Base-by-base conservation (phyloP, 768 basidiomycete genomes). In the Podaxis sp. region DNA sequence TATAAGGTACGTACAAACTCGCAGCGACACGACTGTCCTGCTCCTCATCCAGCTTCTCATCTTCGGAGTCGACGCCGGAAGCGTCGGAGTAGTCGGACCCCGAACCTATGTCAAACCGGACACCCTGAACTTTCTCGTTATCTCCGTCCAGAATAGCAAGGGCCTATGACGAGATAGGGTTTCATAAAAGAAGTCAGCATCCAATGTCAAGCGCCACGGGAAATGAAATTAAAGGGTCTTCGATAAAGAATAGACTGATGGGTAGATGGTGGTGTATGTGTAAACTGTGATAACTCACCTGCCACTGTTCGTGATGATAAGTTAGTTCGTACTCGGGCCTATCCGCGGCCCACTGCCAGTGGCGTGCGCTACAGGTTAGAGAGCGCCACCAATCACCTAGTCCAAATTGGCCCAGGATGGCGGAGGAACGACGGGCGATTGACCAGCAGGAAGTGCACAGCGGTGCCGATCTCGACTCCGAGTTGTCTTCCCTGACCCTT, bases 271-370 rank as follows among this genome's bases (percentile, higher is more conserved):
- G 4, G 47, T 6, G 47, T 50, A 19, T 4, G 22, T 17, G n/a
- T 46, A 17, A 46, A 46, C 43, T n/a, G 19, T n/a, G 19, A 5
- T 46, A 63, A 63, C 72, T 8, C 65, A 79, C 78, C 77, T 81
- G 76, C 82, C 82, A 83, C 36, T 79, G 79, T 57, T 79, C 77
- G 37, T 75, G 73, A n/a, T 75, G 70, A 65, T 80, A 78, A 17
- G 71, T 59, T 38, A 83, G 66, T 51, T 77, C 74, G 57, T 81
- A 85, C 64, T 81, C 81, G 58, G 78, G 80, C 57, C 79, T 67
- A 11, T 74, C 78, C 0, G 73, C 33, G 3, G 72, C 56, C 83
- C 82, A 84, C 52, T 72, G 71, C 82, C 83, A 84, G 63, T 76
- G 71, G 13, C 75, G 70, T 3, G 74, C 69, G 66, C 79, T 82